These are phyloP conservation scores for Magnusiomyces paraingens DNA, from an alignment of 1,139 yeast genomes.

Conservation along the genomic window DNA sequence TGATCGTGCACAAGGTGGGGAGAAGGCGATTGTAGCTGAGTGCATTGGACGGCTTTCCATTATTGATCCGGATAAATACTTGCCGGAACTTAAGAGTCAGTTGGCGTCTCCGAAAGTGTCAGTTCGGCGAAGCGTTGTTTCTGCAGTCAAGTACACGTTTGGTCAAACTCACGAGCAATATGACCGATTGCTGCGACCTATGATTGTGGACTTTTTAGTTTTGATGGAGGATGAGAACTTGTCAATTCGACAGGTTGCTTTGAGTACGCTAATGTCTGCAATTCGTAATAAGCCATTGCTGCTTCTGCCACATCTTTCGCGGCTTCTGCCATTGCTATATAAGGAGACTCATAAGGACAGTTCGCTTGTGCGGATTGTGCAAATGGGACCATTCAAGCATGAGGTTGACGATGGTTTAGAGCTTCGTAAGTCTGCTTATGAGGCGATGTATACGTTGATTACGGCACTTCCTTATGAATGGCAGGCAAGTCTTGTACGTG, in stretches of 20 bases:
- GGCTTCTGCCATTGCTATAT: slow-evolving; percentile 48
- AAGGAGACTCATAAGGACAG: slow-evolving; percentile 52
- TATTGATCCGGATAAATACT: slow-evolving; percentile 26
- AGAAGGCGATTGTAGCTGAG: slow-evolving; percentile 34
- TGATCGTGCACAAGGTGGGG: slow-evolving; percentile 26
- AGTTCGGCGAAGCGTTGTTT: slow-evolving; percentile 29
- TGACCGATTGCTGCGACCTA: slow-evolving; percentile 28
- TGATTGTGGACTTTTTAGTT: slow-evolving; percentile 36
- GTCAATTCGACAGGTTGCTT: slow-evolving; percentile 45
- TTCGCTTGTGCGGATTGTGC: slow-evolving; percentile 57
- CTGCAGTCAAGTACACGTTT: slow-evolving; percentile 35
- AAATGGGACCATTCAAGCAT: slow-evolving; percentile 86
- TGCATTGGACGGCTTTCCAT: slow-evolving; percentile 34
- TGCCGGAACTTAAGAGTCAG: slow-evolving; percentile 26
- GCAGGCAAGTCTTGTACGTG: slow-evolving; percentile 28
- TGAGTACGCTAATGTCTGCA: slow-evolving; percentile 55
- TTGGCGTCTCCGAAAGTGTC: slow-evolving; percentile 23
- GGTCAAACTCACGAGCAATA: slow-evolving; percentile 24
- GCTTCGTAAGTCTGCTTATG: slow-evolving; percentile 67
- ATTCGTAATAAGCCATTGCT: slow-evolving; percentile 52
- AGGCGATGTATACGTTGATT: slow-evolving; percentile 54
- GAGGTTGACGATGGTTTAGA: slow-evolving; percentile 75
- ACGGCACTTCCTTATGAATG: slow-evolving; percentile 24
- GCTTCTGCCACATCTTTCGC: slow-evolving; percentile 44
- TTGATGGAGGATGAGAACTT: slow-evolving; percentile 30